These are phyloP conservation scores for Haplosporangium sp. DNA, from an alignment of 371 early-diverging fungal genomes.

Conservation along the genomic window DNA sequence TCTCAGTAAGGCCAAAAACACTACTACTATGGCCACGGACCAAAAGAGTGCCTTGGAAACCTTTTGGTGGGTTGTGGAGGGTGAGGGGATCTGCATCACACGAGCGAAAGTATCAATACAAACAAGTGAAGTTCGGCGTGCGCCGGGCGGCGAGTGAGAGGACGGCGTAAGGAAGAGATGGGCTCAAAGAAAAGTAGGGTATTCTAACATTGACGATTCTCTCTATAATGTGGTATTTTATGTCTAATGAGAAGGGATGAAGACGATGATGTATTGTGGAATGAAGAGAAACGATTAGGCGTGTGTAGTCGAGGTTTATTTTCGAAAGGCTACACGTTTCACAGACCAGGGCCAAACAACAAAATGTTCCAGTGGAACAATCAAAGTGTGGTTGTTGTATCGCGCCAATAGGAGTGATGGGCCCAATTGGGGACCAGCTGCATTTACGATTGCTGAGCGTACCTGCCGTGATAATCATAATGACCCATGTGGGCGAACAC, in stretches of 20 bases:
- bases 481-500: neutral
- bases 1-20: slow-evolving; percentile 13
- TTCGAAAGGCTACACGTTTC: too few species aligned
- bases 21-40: slow-evolving; percentile 10
- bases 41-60: slow-evolving; percentile 16
- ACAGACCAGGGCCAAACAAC: too few species aligned
- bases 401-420: too few species aligned
- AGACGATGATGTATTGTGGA: neutral
- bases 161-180: neutral
- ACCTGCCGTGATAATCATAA: too few species aligned
- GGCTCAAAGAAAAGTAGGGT: neutral
- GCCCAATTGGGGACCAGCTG: neutral
- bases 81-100: slow-evolving; percentile 18
- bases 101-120: neutral
- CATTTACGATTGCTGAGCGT: neutral
- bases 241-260: neutral
- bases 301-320: too few species aligned
- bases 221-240: too few species aligned
- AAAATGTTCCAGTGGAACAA: too few species aligned
- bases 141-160: neutral
- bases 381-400: too few species aligned
- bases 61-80: neutral
- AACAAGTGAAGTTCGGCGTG: neutral
- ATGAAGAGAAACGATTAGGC: neutral
- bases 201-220: too few species aligned